A percentile compares a stretch with the other conserved stretches of the same genome.
Conservation (phyloP, 805 yeast genomes). For the Candida nitratophila region DNA sequence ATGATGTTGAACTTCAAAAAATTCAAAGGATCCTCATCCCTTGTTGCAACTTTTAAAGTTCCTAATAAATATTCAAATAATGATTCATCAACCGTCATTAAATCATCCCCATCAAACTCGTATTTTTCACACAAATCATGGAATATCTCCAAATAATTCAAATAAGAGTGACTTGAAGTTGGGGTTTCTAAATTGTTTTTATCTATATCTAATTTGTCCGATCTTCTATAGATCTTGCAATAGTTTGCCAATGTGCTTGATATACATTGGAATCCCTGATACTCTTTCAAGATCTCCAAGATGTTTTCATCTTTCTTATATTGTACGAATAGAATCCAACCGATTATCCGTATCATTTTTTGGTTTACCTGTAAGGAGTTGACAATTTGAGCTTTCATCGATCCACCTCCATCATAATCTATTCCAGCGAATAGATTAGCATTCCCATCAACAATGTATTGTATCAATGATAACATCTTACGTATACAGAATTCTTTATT, state of each 20-base stretch:
- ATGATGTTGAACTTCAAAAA: constrained; percentile 65
- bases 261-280: constrained; percentile 43
- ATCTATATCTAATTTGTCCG: background rate
- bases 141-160: constrained; percentile 39
- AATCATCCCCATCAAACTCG: constrained; percentile 35
- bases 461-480: constrained; percentile 39
- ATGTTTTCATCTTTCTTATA: constrained; percentile 22
- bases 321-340: constrained; percentile 23
- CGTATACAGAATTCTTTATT: constrained; percentile 40
- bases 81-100: constrained; percentile 33
- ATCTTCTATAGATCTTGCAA: constrained; percentile 8
- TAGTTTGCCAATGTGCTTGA: constrained; percentile 20
- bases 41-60: constrained; percentile 32
- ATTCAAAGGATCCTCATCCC: constrained; percentile 50
- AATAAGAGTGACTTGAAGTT: constrained; percentile 13
- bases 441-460: constrained; percentile 22
- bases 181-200: constrained; percentile 13
- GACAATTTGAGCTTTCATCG: constrained; percentile 13
- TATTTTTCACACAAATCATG: constrained; percentile 49
- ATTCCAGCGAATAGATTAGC: constrained; percentile 11
- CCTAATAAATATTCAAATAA: constrained; percentile 43
- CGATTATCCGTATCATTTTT: constrained; percentile 23
- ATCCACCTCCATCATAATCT: constrained; percentile 4
- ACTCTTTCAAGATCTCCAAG: constrained; percentile 40
- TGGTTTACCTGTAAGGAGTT: constrained; percentile 18